Evolutionary conservation across 2,329 filamentous ascomycete species (phyloP).

Genomic region (Penicillium sp.): DNA sequence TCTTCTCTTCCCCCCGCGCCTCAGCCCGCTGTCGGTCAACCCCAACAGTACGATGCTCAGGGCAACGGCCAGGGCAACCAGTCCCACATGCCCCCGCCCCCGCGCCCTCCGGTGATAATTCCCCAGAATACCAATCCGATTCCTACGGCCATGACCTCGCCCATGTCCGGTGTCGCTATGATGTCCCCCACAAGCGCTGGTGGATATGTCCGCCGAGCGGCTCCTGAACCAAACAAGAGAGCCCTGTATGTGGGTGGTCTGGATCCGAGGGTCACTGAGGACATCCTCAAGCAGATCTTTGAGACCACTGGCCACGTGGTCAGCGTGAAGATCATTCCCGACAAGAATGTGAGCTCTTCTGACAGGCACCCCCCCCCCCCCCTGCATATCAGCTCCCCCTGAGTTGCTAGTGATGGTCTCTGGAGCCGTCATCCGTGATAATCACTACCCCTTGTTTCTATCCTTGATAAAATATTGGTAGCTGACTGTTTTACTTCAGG

Average conservation of each 20-base stretch:
- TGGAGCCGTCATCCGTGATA: neutral
- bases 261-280: constrained; percentile 92
- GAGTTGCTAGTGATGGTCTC: neutral
- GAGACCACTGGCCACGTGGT: constrained; percentile 98
- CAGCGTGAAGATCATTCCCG: constrained; percentile 98
- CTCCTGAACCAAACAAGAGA: constrained; percentile 97
- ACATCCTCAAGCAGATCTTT: constrained; percentile 95
- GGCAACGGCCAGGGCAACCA: constrained; percentile 66
- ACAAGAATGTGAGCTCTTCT: constrained; percentile 83
- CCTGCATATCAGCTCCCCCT: constrained; percentile 8
- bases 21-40: constrained; percentile 63
- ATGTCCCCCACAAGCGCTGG: constrained; percentile 83
- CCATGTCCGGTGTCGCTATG: constrained; percentile 68
- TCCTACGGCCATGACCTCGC: constrained; percentile 86
- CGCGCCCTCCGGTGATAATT: constrained; percentile 79
- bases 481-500: constrained; percentile 1
- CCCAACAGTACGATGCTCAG: constrained; percentile 70
- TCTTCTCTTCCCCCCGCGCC: constrained; percentile 69
- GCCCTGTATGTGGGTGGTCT: constrained; percentile 94
- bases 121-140: constrained; percentile 96
- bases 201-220: constrained; percentile 81
- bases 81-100: constrained; percentile 82
- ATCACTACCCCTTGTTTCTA: neutral
- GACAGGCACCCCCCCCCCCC: neutral
- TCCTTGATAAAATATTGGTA: neutral